Evolutionary conservation across 2,329 filamentous ascomycete genomes (phyloP).

Genomic region (Pseudocercospora ulei): DNA sequence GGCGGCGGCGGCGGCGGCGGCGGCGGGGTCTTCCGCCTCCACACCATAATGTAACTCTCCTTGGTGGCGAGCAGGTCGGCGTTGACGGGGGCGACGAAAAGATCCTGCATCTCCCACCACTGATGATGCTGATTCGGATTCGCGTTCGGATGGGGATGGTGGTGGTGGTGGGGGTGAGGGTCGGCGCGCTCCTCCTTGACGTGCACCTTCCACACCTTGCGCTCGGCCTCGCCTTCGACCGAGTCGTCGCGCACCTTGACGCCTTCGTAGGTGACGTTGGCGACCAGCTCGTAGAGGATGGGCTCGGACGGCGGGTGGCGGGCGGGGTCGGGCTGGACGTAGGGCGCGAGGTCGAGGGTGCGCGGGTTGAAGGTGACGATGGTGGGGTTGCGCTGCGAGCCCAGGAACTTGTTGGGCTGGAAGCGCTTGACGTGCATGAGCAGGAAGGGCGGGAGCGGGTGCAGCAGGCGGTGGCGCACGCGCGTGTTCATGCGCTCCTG

Average conservation of each 20-base stretch:
- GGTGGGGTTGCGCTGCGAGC: constrained; percentile 80
- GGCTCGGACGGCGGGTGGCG: constrained; percentile 65
- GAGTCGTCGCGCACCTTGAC: constrained; percentile 66
- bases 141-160: too few relatives aligned
- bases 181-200: constrained; percentile 55
- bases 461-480: constrained; percentile 77
- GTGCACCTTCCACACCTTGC: constrained; percentile 93
- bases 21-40: constrained; percentile 50
- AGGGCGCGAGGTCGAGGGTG: constrained; percentile 77
- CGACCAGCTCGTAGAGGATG: constrained; percentile 88
- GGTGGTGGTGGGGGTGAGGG: too few relatives aligned
- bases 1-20: too few relatives aligned
- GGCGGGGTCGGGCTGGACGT: constrained; percentile 75
- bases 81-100: constrained; percentile 83
- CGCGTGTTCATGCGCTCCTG: constrained; percentile 85
- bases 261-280: constrained; percentile 84
- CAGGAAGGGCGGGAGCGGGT: constrained; percentile 83
- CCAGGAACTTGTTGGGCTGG: constrained; percentile 90
- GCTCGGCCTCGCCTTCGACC: constrained; percentile 81
- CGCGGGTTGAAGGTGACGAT: constrained; percentile 92
- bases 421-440: constrained; percentile 96
- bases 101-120: constrained; percentile 88
- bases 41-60: constrained; percentile 91
- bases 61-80: constrained; percentile 83
- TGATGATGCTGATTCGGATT: constrained; percentile 67